Percentiles rank a stretch among this genome's conserved stretches.
phyloP scores from a whole-genome alignment of 176 grass and related monocot genomes.

The Microstegium vimineum region DNA sequence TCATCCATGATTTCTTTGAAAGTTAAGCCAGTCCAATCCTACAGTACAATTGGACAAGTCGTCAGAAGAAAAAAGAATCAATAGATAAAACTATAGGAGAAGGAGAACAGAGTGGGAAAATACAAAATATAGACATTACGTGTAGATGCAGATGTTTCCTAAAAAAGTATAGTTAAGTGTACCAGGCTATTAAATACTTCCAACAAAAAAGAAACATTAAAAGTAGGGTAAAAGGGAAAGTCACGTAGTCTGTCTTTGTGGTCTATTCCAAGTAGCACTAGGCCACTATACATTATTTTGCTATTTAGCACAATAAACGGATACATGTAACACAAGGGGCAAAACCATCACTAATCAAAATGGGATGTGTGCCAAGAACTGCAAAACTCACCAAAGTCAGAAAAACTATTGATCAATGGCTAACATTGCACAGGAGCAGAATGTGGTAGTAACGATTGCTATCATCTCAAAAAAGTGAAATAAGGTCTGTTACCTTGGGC shows the following conservation, averaged over 20 bases:
- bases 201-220: not conserved
- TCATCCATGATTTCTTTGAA: slow-evolving; percentile 98
- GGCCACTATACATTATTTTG: not conserved
- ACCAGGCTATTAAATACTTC: not conserved
- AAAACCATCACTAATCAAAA: not conserved
- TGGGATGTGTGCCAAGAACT: not conserved
- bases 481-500: slow-evolving; percentile 56
- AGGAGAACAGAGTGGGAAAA: not conserved
- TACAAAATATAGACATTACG: not conserved
- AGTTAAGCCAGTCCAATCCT: slow-evolving; percentile 98
- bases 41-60: slow-evolving; percentile 22
- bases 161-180: not conserved
- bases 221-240: not conserved
- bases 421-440: not conserved
- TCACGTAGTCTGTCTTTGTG: not conserved
- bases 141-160: not conserved
- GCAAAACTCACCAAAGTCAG: not conserved
- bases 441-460: not conserved
- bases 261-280: not conserved
- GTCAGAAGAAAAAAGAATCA: not conserved
- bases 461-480: slow-evolving; percentile 14
- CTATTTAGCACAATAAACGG: not conserved
- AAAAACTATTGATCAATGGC: not conserved
- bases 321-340: not conserved
- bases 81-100: not conserved